A percentile compares a stretch with the other conserved stretches of the same genome.
phyloP scores from a whole-genome alignment of 306 rosid species.

The Begonia loranthoides region DNA sequence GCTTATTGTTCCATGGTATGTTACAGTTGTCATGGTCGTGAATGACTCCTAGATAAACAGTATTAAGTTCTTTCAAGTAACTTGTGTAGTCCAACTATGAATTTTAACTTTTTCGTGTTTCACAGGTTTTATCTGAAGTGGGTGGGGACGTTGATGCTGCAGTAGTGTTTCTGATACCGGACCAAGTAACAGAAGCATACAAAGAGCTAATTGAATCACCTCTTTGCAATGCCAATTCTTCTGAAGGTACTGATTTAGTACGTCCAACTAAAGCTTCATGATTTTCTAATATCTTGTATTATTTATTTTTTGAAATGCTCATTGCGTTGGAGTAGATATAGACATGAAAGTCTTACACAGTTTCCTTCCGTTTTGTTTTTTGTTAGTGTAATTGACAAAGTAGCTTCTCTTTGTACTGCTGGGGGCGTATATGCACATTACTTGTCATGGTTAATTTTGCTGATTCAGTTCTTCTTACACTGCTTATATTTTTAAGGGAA shows the following conservation, averaged over 20 bases:
- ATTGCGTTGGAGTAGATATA: too few relatives aligned
- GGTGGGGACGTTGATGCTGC: slow-evolving; percentile 65
- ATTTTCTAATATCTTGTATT: background rate
- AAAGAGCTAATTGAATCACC: slow-evolving; percentile 27
- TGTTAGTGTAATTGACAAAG: too few relatives aligned
- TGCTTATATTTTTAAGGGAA: too few relatives aligned
- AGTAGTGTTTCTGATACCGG: slow-evolving; percentile 70
- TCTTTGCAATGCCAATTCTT: slow-evolving; percentile 20
- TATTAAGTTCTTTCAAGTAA: too few relatives aligned
- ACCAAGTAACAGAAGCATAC: slow-evolving; percentile 44
- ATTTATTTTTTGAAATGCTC: background rate
- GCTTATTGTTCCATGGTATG: background rate
- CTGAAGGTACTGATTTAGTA: slow-evolving; percentile 32
- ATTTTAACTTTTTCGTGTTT: background rate
- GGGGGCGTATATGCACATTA: too few relatives aligned
- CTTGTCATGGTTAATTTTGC: too few relatives aligned
- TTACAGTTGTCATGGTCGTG: background rate
- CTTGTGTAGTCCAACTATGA: background rate
- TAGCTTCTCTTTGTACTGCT: too few relatives aligned
- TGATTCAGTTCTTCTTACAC: too few relatives aligned
- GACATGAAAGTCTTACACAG: too few relatives aligned
- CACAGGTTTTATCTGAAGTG: slow-evolving; percentile 51
- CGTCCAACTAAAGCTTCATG: slow-evolving; percentile 9
- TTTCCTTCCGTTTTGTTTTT: too few relatives aligned
- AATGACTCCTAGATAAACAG: background rate